These are phyloP conservation scores for Emericellopsis terricola DNA, from an alignment of 495 filamentous ascomycete species.

Conservation along the genomic window DNA sequence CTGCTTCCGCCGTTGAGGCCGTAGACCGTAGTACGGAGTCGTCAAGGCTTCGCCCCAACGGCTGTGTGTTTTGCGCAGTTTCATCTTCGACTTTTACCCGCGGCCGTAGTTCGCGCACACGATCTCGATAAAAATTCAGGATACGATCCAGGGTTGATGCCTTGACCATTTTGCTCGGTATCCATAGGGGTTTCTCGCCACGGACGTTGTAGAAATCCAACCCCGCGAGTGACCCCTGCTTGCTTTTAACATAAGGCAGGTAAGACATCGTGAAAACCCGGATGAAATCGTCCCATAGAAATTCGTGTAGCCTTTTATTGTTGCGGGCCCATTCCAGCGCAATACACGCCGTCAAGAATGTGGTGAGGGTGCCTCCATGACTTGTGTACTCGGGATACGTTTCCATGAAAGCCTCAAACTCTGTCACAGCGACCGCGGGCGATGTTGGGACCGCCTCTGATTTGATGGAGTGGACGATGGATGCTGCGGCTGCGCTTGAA, in stretches of 20 bases:
- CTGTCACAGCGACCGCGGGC: no score
- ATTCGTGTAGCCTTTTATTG: conserved; percentile 20
- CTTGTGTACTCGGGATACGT: conserved; percentile 35
- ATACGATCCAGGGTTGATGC: no score
- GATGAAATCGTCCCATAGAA: conserved; percentile 54
- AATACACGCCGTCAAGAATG: conserved; percentile 36
- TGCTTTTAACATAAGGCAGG: conserved; percentile 15
- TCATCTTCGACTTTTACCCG: no score
- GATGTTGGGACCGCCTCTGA: no score
- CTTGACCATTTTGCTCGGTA: conserved; percentile 4
- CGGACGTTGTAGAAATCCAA: conserved; percentile 26
- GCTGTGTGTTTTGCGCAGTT: no score
- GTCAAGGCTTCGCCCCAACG: no score
- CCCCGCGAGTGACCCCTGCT: conserved; percentile 11
- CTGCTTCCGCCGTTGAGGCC: no score
- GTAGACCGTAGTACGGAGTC: no score
- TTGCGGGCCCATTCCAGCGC: conserved; percentile 31
- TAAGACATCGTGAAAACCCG: conserved; percentile 26
- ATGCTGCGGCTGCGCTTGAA: no score
- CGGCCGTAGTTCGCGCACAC: no score
- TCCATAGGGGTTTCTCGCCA: conserved; percentile 19
- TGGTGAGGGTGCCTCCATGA: conserved; percentile 21
- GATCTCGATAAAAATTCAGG: no score
- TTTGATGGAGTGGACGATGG: no score
- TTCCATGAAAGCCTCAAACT: conserved; percentile 29